These are phyloP conservation scores for Colletotrichum horii DNA, from an alignment of 2,329 filamentous ascomycete species.

Conservation along the genomic window DNA sequence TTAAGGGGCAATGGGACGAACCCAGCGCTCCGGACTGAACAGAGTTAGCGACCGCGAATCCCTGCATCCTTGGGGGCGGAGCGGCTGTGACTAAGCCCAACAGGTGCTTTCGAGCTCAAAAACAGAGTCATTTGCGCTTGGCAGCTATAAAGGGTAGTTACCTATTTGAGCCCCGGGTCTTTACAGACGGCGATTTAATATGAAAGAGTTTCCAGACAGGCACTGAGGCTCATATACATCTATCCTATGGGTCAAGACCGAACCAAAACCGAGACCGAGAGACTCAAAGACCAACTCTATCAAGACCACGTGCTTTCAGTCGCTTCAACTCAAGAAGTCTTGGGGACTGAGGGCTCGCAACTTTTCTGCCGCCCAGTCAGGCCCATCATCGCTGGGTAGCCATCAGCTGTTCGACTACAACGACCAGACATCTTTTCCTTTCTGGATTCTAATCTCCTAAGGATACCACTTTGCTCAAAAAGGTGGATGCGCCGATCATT, in stretches of 20 bases:
- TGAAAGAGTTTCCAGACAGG: background rate
- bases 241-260: background rate
- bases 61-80: background rate
- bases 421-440: background rate
- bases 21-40: background rate
- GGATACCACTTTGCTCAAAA: background rate
- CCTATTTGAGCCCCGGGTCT: background rate
- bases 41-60: background rate
- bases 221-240: background rate
- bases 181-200: background rate
- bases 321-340: background rate
- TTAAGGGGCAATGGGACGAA: slow-evolving; percentile 11
- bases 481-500: background rate
- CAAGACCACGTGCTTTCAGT: background rate
- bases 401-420: background rate
- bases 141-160: background rate
- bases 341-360: background rate
- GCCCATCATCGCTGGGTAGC: background rate
- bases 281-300: background rate
- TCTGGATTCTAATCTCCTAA: background rate
- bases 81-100: background rate
- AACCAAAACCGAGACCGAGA: background rate
- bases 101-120: background rate
- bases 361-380: background rate
- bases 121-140: background rate